Evolutionary conservation across 2,329 filamentous ascomycete species (phyloP), one percentile per base, ranked within the genome.

Genomic region (Capronia americana): DNA sequence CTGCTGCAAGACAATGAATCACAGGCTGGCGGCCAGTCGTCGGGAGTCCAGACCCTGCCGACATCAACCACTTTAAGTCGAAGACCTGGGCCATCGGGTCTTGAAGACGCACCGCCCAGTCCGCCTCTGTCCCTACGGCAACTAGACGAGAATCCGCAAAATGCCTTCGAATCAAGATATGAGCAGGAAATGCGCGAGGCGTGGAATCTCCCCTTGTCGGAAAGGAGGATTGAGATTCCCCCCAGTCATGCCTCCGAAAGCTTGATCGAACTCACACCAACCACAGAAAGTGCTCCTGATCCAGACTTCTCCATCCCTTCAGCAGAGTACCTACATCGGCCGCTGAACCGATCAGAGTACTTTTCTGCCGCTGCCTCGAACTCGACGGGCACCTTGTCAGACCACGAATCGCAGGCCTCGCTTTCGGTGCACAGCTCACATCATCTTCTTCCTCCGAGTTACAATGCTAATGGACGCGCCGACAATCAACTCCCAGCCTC

Each of bases 221-320:
- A 64, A 6, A 59, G 63, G 48, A 20, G 46, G 6, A 60, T 67
- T n/a, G 58, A 69, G 67, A 66, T 69, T 54, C 68, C 75, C 7
- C 78, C 79, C 4, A 76, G 73, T 55, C 78, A 80, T 61, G 76
- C 77, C 23, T 81, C 80, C 2, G 79, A 81, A 61, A 79, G 77
- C 32, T 71, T 80, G 7, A 69, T 80, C 55, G 78, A 82, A 65
- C 75, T 82, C 11, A 83, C 81, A 3, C 81, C 81, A 28, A 81
- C 78, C 7, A 80, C 80, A n/a, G 78, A 81, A 69, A 61, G 70
- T 24, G 74, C 70, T 56, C 77, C 77, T 5, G 77, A 72, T 50
- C 71, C 68, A 14, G 75, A 73, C 32, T 69, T 69, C 62, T 73
- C 61, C 44, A 61, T 68, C 26, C 70, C 72, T 7, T 66, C 65